Evolutionary conservation across 176 grass and related monocot genomes (phyloP).

Genomic region (Oropetium thomaeum): DNA sequence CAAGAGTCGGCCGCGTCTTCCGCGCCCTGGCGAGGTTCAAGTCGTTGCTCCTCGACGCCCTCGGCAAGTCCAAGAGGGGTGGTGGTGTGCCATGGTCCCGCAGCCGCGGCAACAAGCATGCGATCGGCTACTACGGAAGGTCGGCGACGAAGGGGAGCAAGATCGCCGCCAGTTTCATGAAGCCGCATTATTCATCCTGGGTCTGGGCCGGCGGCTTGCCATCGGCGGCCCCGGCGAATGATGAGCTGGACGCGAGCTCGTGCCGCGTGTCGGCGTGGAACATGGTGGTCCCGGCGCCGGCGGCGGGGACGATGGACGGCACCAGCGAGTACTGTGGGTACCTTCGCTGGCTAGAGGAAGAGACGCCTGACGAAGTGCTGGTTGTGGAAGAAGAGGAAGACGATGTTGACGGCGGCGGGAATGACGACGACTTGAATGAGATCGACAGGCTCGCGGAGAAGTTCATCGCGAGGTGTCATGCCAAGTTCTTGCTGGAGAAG

Average conservation of each 20-base stretch:
- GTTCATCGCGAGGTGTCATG: constrained; percentile 79
- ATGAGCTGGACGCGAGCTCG: not conserved
- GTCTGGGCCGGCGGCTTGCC: not conserved
- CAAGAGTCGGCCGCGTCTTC: constrained; percentile 43
- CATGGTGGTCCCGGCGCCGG: constrained; percentile 2
- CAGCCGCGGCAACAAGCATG: not conserved
- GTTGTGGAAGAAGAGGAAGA: constrained; percentile 2
- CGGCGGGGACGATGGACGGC: not conserved
- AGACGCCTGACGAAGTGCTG: not conserved
- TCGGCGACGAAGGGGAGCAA: constrained; percentile 29
- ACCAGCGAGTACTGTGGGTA: constrained; percentile 35
- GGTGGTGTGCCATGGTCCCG: not conserved
- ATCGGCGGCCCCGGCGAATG: not conserved
- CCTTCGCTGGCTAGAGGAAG: constrained; percentile 62
- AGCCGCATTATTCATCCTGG: constrained; percentile 21
- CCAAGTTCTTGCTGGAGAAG: constrained; percentile 72
- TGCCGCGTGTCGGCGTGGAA: constrained; percentile 30
- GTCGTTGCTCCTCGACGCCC: constrained; percentile 41
- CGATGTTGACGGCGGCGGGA: not conserved
- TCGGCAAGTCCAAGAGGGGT: constrained; percentile 35
- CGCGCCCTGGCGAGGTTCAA: constrained; percentile 53
- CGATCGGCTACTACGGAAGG: not conserved
- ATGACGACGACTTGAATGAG: constrained; percentile 51
- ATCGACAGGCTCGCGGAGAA: constrained; percentile 78
- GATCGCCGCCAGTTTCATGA: constrained; percentile 8